These are phyloP conservation scores for Salix exigua DNA, from an alignment of 345 rosid genomes.

Conservation along the genomic window DNA sequence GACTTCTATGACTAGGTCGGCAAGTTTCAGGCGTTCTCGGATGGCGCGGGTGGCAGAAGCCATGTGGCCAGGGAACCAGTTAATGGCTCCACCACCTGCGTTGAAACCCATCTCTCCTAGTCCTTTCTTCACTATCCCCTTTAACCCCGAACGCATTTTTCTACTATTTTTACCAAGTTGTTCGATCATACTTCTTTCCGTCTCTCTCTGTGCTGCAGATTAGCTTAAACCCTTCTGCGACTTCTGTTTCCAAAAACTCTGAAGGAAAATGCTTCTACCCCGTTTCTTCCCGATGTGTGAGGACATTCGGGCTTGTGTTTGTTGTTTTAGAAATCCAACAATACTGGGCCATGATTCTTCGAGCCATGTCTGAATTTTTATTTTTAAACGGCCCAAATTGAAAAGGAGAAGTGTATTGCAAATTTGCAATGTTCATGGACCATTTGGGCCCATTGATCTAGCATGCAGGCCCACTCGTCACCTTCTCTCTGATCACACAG, in stretches of 20 bases:
- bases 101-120: slow-evolving; percentile 82
- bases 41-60: slow-evolving; percentile 96
- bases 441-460: too few species aligned
- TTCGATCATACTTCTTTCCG: background rate
- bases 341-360: background rate
- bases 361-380: background rate
- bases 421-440: background rate
- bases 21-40: slow-evolving; percentile 78
- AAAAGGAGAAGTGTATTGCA: too few species aligned
- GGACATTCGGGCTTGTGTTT: too few species aligned
- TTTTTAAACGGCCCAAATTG: background rate
- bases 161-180: background rate
- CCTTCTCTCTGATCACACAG: too few species aligned
- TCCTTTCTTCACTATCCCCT: slow-evolving; percentile 47
- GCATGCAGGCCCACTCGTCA: too few species aligned
- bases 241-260: too few species aligned
- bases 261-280: too few species aligned
- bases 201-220: background rate
- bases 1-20: slow-evolving; percentile 94
- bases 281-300: too few species aligned
- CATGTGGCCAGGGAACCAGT: slow-evolving; percentile 99
- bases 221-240: too few species aligned
- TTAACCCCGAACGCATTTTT: slow-evolving; percentile 6
- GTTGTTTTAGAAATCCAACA: background rate
- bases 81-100: slow-evolving; percentile 73